These are phyloP conservation scores for Ramaria rubella DNA, from an alignment of 768 basidiomycete genomes.

Conservation along the genomic window DNA sequence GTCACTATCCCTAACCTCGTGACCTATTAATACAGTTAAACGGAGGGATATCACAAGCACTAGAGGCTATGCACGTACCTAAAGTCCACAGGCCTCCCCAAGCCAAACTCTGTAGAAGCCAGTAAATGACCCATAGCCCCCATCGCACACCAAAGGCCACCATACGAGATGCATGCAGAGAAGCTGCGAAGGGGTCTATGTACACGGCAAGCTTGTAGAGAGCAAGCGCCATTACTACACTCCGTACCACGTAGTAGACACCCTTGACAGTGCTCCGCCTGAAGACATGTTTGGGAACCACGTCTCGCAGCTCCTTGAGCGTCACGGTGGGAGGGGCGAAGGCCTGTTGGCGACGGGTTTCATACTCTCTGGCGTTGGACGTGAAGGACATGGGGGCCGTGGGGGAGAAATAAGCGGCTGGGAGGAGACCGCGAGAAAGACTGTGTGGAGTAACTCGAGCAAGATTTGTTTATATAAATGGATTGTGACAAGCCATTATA, in stretches of 20 bases:
- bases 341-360: not conserved
- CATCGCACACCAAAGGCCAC: constrained; percentile 18
- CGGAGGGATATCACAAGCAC: not conserved
- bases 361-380: not conserved
- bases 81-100: constrained; percentile 49
- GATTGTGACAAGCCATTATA: too few species aligned
- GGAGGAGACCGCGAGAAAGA: not conserved
- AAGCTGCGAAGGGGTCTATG: constrained; percentile 25
- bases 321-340: constrained; percentile 45
- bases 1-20: not conserved
- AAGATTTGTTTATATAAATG: too few species aligned
- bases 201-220: constrained; percentile 39
- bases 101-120: constrained; percentile 46
- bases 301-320: constrained; percentile 48
- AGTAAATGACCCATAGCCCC: constrained; percentile 41
- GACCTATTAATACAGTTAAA: not conserved
- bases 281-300: constrained; percentile 48
- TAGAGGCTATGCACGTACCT: constrained; percentile 25
- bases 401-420: not conserved
- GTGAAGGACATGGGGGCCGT: not conserved
- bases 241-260: constrained; percentile 39
- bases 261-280: constrained; percentile 36
- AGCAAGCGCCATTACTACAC: constrained; percentile 35
- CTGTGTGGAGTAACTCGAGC: too few species aligned
- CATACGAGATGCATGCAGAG: not conserved